phyloP scores from a whole-genome alignment of 179 eudicot species.

The Silene vulgaris region DNA sequence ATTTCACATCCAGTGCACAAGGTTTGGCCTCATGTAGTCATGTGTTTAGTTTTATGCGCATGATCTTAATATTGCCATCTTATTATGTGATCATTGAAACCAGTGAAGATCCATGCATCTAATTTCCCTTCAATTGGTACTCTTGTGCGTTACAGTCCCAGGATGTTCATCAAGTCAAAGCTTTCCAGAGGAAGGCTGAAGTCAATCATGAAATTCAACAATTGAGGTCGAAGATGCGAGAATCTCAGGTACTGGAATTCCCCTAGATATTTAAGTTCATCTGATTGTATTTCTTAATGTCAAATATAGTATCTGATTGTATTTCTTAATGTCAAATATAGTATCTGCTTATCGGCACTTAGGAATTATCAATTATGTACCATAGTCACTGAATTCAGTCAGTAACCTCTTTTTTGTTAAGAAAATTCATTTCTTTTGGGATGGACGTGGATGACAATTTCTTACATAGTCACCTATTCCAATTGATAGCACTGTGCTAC shows the following conservation, averaged over 20 bases:
- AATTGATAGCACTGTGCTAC: not conserved
- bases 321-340: too few species aligned
- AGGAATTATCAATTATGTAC: not conserved
- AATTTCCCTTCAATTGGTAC: not conserved
- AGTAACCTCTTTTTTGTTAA: not conserved
- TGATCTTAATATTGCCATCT: conserved; percentile 11
- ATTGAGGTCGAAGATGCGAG: conserved; percentile 89
- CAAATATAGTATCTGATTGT: too few species aligned
- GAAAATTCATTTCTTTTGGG: not conserved
- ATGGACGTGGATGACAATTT: not conserved
- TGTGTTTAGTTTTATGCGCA: not conserved
- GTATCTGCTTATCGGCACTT: too few species aligned
- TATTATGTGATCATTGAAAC: not conserved
- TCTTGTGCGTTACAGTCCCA: conserved; percentile 53
- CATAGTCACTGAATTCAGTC: not conserved
- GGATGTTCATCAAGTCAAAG: conserved; percentile 71
- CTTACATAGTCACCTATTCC: not conserved
- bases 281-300: too few species aligned
- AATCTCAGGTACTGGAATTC: conserved; percentile 67
- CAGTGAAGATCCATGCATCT: not conserved
- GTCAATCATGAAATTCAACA: conserved; percentile 95
- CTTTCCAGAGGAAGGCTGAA: conserved; percentile 93
- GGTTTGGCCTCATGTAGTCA: conserved; percentile 50
- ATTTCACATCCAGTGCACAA: conserved; percentile 76
- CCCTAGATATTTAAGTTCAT: not conserved